A percentile compares a stretch with the other conserved stretches of the same genome.
Evolutionary conservation across 2,329 filamentous ascomycete species (phyloP).

Genomic region (Aureobasidium uvarum): DNA sequence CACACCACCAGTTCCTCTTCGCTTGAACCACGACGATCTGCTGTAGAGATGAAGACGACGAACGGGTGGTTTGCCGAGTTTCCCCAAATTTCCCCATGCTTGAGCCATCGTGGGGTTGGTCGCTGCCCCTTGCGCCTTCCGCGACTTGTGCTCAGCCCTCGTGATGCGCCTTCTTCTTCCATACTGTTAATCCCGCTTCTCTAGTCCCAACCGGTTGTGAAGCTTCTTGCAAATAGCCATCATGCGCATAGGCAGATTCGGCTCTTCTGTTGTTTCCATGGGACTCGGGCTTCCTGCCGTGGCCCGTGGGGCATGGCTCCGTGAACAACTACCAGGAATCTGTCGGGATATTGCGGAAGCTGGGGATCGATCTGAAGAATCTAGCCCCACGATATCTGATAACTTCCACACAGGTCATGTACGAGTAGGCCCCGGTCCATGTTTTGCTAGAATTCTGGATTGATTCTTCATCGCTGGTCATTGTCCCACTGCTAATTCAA

Average conservation of each 20-base stretch:
- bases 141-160: not conserved
- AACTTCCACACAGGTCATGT: too few relatives aligned
- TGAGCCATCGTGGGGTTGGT: not conserved
- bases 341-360: slow-evolving; percentile 6
- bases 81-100: slow-evolving; percentile 16
- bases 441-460: too few relatives aligned
- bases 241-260: not conserved
- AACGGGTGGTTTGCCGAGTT: not conserved
- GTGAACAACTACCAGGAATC: not conserved
- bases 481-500: too few relatives aligned
- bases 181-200: not conserved
- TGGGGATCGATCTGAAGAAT: not conserved
- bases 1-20: not conserved
- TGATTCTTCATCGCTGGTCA: too few relatives aligned
- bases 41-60: slow-evolving; percentile 1
- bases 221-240: slow-evolving; percentile 14
- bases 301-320: not conserved
- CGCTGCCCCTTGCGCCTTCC: slow-evolving; percentile 17
- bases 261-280: slow-evolving; percentile 3
- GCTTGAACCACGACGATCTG: not conserved
- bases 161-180: slow-evolving; percentile 6
- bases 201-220: not conserved
- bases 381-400: not conserved
- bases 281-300: not conserved
- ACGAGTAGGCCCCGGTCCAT: too few relatives aligned